Evolutionary conservation across 257 asterid species (phyloP), one percentile per base, ranked within the genome.

Genomic region (Anisodus tanguticus): DNA sequence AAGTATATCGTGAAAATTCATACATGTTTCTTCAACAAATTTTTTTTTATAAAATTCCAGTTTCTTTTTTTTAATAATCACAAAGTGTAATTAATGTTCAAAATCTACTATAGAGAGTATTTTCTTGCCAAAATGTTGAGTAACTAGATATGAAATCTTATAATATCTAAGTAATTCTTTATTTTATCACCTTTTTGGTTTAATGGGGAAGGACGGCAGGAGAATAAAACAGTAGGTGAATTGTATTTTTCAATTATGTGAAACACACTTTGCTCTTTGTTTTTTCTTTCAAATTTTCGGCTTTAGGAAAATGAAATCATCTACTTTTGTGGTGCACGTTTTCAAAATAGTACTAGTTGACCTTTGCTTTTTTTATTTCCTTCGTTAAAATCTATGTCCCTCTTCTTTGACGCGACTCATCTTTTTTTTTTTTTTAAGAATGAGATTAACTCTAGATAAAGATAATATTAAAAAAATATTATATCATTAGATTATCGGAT

Each of bases 221-320:
- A 22, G 37, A 66, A 31, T 1, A 59, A 60, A 5, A 12, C 11
- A 19, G 4, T 8, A 68, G 77, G 26, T 68, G 22, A 17, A 4
- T 39, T 68, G 53, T 68, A 68, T 6, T 68, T 68, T 6, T 76
- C 47, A 76, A 51, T 76, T 26, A 76, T 51, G 81, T 76, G 81
- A 26, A 76, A 51, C 63, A 35, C 12, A 51, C 22, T 51, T 22
- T 76, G 3, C 5, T 31, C 12, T n/a, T 39, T 15, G 2, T 35
- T 67, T 57, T 57, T 66, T 22, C 26, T 22, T 22, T 22, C 26
- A 22, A 6, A 4, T 49, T 58, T 58, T 58, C 19, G 31, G 13
- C 3, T 19, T 5, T 17, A 16, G 3, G n/a, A 41, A 41, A 41
- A 0, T 26, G n/a, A 26, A 69, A 5, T 17, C 37, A 9, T 17